Base-by-base conservation (phyloP, 371 early-diverging fungal species). In the Mucor irregularis region DNA sequence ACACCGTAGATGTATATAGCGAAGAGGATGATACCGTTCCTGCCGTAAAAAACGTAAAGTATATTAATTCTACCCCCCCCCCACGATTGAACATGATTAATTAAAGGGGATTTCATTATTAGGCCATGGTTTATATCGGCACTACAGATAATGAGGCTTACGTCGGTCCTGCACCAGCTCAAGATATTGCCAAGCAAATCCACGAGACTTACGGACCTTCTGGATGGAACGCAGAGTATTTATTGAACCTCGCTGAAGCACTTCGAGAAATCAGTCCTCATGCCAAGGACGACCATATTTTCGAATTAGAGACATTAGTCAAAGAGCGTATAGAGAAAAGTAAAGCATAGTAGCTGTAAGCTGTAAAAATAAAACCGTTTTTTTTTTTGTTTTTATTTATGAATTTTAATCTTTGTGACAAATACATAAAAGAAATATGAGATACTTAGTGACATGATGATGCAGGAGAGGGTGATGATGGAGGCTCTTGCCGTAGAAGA, bases 51-150 rank as follows among this genome's bases (percentile, higher is more conserved):
- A 73, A 84, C 62, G 84, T 80, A 66, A 52, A 4, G 17, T 24
- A 14, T 22, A 11, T 25, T n/a, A n/a, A n/a, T n/a, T n/a, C n/a
- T n/a, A n/a, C n/a, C n/a, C n/a, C n/a, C n/a, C n/a, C n/a, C n/a
- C n/a, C n/a, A 11, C n/a, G 16, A n/a, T n/a, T 35, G 16, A n/a
- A n/a, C 5, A 35, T 35, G 5, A 6, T 3, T 35, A 5, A n/a
- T 13, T 35, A 14, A 11, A 14, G 16, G 5, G 13, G 13, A 35
- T 33, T 10, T 38, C 44, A n/a, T 19, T 29, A 29, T 9, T 68
- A 81, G 72, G 94, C 91, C 0, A 61, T 90, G 49, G 88, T 92
- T 8, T 96, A 95, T 65, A 87, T 96, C 46, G 96, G 86, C 17
- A 86, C 88, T 1, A 85, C 86, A 7, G 68, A 80, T 24, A 95